Percentiles rank a stretch among this genome's conserved stretches.
Conservation (phyloP, 129 eudicot genomes). For the Calendula officinalis region DNA sequence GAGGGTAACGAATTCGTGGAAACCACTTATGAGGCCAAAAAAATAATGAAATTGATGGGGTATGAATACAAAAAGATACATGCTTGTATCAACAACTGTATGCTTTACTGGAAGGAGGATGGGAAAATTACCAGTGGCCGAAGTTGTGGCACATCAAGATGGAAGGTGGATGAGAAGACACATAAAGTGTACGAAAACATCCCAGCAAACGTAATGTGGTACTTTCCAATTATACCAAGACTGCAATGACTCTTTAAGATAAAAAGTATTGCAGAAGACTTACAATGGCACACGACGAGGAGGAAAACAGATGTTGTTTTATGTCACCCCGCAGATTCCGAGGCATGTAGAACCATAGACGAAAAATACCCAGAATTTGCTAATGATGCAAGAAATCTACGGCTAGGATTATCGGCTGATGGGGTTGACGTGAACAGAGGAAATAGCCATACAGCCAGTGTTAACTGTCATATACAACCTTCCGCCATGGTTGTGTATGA, state of each 20-base stretch:
- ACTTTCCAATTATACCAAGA: not conserved
- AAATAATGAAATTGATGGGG: not conserved
- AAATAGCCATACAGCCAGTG: not conserved
- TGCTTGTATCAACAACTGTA: not conserved
- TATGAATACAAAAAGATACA: not conserved
- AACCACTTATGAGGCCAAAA: not conserved
- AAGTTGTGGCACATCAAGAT: not conserved
- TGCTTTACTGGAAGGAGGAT: not conserved
- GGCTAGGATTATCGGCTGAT: not conserved
- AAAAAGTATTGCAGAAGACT: not conserved
- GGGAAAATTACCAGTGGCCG: not conserved
- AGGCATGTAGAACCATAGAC: not conserved
- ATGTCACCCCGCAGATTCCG: conserved; percentile 1
- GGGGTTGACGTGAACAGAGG: not conserved
- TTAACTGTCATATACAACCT: not conserved
- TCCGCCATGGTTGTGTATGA: not conserved
- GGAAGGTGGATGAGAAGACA: conserved; percentile 2
- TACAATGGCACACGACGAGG: not conserved
- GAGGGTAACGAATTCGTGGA: not conserved
- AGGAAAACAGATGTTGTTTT: not conserved
- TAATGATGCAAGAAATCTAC: not conserved
- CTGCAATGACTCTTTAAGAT: not conserved
- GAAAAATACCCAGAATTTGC: not conserved
- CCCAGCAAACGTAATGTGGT: not conserved
- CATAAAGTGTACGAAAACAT: not conserved